Conservation (phyloP, 441 rosid species). For the Gossypium aridum region DNA sequence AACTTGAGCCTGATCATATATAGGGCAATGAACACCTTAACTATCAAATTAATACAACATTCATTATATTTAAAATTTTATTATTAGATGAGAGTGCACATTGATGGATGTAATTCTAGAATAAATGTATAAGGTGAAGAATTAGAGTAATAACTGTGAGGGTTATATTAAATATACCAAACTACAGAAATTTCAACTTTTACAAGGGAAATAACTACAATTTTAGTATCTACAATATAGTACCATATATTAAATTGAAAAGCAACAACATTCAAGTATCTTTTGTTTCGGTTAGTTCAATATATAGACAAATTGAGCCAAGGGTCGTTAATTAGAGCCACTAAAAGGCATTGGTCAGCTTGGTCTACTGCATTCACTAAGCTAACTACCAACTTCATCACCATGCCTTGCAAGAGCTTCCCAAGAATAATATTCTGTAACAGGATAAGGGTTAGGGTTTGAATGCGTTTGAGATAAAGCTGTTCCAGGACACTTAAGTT, state of each 20-base stretch:
- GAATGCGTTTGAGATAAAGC: not conserved
- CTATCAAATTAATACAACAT: too few species aligned
- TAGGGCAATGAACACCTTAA: too few species aligned
- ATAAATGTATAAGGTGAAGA: too few species aligned
- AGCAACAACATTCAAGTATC: not conserved
- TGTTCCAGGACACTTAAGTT: conserved; percentile 14
- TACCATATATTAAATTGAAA: not conserved
- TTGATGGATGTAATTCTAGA: too few species aligned
- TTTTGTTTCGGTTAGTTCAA: not conserved
- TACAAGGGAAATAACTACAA: too few species aligned
- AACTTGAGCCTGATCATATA: too few species aligned
- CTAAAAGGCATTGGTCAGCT: not conserved
- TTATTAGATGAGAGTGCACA: too few species aligned
- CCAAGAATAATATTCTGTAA: not conserved
- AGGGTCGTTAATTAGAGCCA: not conserved
- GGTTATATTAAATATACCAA: too few species aligned
- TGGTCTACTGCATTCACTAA: not conserved
- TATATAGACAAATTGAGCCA: not conserved
- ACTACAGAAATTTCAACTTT: too few species aligned
- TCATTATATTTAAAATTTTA: too few species aligned
- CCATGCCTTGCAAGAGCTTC: not conserved
- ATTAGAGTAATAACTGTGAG: too few species aligned
- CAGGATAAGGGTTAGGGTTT: not conserved
- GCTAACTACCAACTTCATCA: not conserved
- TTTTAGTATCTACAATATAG: too few species aligned